Evolutionary conservation across 805 yeast species (phyloP), one percentile per base, ranked within the genome.

Genomic region (Suhomyces vadensis): DNA sequence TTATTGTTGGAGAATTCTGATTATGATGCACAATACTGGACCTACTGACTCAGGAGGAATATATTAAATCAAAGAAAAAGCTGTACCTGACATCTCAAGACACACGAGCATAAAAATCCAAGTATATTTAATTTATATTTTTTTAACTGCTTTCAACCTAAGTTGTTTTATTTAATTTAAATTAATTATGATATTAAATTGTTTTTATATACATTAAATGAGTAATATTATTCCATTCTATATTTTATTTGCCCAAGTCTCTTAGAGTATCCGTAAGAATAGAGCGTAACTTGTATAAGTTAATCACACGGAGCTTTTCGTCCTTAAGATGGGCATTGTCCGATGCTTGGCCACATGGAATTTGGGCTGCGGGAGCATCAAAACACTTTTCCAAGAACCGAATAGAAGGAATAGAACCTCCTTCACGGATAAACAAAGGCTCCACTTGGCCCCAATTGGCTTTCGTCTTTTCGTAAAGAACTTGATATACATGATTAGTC

Each of bases 301-400:
- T 92, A 29, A 82, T 71, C 19, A 92, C 79, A 44, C 98, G 71
- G 37, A 92, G 63, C 50, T 94, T 78, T 65, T 92, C 99, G 58
- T 94, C 85, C 57, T 84, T 82, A 55, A 92, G 75, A 69, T 92
- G 99, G 1, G 97, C 98, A 57, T 89, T 88, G 62, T 94, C 98
- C 35, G 94, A 81, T 1, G 92, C 79, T 67, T 92, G 99, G 0
- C 98, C 99, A 58, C 97, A 89, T 2, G 99, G 98, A 25, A 94
- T 79, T 63, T 94, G 98, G 0, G 92, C 95, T 1, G 97, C 98
- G 20, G 88, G 87, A 3, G 98, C 96, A 41, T 75, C 64, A 52
- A 92, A 87, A 9, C 77, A 71, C 61, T 87, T 87, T 56, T 92
- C 99, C 51, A 92, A 67, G 48, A 85, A 85, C 50, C 97, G 68